Conservation (phyloP, 192 early-diverging fungal genomes). For the Podila verticillata region DNA sequence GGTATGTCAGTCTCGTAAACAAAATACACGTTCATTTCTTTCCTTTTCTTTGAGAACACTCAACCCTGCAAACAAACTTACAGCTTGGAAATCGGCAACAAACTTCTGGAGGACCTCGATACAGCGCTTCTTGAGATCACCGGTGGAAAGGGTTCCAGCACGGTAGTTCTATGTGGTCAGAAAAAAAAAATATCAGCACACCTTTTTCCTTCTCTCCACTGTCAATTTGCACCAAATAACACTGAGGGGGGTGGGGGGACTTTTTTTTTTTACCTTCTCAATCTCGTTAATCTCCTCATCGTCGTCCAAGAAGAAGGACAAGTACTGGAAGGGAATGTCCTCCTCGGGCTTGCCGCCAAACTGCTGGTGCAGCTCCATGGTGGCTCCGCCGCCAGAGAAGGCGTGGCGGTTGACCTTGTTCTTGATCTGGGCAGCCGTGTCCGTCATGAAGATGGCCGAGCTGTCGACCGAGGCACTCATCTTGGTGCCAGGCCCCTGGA, state of each 20-base stretch:
- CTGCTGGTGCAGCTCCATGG: conserved; percentile 82
- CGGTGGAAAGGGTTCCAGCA: conserved; percentile 85
- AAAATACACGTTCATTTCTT: background rate
- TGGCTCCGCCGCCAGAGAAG: conserved; percentile 92
- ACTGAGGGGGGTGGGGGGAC: too few species aligned
- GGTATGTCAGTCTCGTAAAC: background rate
- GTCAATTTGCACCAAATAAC: too few species aligned
- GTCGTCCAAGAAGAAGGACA: conserved; percentile 94
- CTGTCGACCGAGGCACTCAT: conserved; percentile 92
- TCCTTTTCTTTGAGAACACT: background rate
- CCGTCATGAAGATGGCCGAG: conserved; percentile 93
- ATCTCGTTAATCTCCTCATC: conserved; percentile 85
- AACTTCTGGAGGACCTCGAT: conserved; percentile 84
- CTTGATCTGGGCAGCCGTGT: conserved; percentile 93
- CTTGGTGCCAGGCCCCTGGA: conserved; percentile 91
- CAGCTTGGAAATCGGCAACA: conserved; percentile 81
- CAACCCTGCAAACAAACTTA: conserved; percentile 11
- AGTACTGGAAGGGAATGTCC: conserved; percentile 95
- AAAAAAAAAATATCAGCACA: background rate
- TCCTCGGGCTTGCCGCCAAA: conserved; percentile 93
- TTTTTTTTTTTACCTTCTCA: conserved; percentile 63
- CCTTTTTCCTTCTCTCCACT: too few species aligned
- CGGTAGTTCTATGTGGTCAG: conserved; percentile 64
- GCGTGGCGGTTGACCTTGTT: conserved; percentile 98
- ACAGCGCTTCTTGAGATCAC: conserved; percentile 91